Base-by-base conservation (phyloP, 1,284 basidiomycete genomes). In the Takashimella koratensis region DNA sequence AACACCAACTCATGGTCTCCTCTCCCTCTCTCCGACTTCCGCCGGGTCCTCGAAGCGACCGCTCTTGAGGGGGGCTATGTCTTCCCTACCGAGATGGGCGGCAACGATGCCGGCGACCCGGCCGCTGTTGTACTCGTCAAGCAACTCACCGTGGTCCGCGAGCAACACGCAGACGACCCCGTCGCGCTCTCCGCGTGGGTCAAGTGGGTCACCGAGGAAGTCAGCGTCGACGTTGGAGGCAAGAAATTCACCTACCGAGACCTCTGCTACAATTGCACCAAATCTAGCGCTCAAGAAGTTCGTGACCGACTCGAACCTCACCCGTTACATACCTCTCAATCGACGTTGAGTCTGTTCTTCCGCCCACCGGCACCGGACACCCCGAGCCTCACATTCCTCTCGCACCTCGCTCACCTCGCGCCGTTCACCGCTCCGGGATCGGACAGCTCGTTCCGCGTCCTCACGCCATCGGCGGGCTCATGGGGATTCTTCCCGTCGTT, bases 301-400 rank as follows among this genome's bases (percentile, higher is more conserved):
- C 30, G 16, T 8, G 59, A 63, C 11, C 45, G 56, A 30, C 54
- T 72, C 30, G 60, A 57, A 12, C 59, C 62, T 20, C 68, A 71
- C 56, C 73, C 73, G 5, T 53, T 73, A 10, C 61, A 74, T 55
- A 49, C 66, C 6, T 58, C 63, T 12, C 68, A 71, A 62, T 65
- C 66, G 2, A 67, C 65, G 11, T 52, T 76, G 46, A 70, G 68
- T 10, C 58, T 75, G 13, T 63, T 63, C 53, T 62, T 75, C 44
- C 60, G 63, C 22, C 65, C 72, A 0, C 71, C 71, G 0, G 65
- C 68, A 24, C 71, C 67, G 4, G 77, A 82, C 47, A 78, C 78
- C 2, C 78, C 86, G 46, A 84, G 86, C 0, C 73, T 88, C 39
- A 79, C 83, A 0, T 87, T 87, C 71, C 64, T 75, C 43, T 60